These are phyloP conservation scores for Fusarium zealandicum DNA, from an alignment of 2,329 filamentous ascomycete species.

Conservation along the genomic window DNA sequence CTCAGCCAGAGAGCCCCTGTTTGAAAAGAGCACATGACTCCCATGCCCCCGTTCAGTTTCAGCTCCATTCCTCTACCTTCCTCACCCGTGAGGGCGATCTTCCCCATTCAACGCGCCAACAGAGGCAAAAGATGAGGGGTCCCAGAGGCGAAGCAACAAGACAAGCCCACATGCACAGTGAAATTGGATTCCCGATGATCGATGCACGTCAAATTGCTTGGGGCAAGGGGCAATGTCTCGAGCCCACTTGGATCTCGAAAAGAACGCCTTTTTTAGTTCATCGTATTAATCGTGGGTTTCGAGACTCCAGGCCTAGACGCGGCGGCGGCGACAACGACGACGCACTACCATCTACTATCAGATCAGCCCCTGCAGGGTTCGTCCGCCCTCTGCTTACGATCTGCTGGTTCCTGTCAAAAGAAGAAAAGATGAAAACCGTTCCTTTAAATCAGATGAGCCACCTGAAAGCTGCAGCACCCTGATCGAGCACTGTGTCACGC, in stretches of 20 bases:
- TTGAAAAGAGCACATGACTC: constrained; percentile 10
- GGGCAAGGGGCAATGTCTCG: constrained; percentile 20
- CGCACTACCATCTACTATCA: background rate
- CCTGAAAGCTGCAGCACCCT: constrained; percentile 35
- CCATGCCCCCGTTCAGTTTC: constrained; percentile 25
- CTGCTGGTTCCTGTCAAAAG: constrained; percentile 14
- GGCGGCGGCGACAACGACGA: background rate
- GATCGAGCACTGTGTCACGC: constrained; percentile 9
- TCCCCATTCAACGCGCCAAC: background rate
- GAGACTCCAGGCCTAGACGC: background rate
- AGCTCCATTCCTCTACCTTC: constrained; percentile 18
- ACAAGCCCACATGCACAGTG: constrained; percentile 7
- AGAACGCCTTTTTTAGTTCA: constrained; percentile 31
- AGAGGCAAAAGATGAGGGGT: background rate
- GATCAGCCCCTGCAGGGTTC: constrained; percentile 26
- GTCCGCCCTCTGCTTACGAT: constrained; percentile 15
- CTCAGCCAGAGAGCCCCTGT: constrained; percentile 21
- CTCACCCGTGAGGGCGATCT: constrained; percentile 1
- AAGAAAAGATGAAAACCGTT: constrained; percentile 21
- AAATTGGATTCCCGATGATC: constrained; percentile 29
- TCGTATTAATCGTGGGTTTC: constrained; percentile 14
- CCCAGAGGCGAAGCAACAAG: constrained; percentile 1
- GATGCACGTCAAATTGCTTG: constrained; percentile 39
- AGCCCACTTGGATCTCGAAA: constrained; percentile 20
- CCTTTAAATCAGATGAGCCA: constrained; percentile 31